Conservation (phyloP, 1,139 yeast genomes). For the Geotrichum cucujoidarum region DNA sequence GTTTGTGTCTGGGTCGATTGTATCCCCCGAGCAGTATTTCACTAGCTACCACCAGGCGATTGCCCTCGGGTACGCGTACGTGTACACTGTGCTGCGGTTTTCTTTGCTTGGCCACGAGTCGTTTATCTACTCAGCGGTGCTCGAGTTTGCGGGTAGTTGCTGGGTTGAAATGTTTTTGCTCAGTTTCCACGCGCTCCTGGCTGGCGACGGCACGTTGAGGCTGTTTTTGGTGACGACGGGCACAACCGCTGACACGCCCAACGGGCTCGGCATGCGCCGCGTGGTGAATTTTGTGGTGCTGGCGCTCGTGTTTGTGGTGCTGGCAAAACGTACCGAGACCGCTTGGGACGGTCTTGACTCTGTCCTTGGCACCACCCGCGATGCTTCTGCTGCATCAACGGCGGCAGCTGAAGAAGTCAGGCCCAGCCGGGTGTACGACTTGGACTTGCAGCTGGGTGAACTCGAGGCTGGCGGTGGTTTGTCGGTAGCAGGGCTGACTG, state of each 20-base stretch:
- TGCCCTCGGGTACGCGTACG: constrained; percentile 1
- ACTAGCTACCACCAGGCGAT: background rate
- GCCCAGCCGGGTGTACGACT: no score
- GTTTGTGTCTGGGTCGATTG: background rate
- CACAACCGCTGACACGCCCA: constrained; percentile 1
- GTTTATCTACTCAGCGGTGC: background rate
- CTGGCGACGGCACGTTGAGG: constrained; percentile 12
- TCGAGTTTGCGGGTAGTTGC: constrained; percentile 4
- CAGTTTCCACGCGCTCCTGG: constrained; percentile 8
- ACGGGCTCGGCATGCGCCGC: background rate
- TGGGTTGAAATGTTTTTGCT: constrained; percentile 12
- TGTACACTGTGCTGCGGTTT: constrained; percentile 1
- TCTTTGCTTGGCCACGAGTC: background rate
- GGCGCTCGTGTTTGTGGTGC: background rate
- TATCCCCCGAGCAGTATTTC: background rate
- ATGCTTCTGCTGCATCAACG: no score
- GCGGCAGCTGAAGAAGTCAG: no score
- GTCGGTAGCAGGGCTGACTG: no score
- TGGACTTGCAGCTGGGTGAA: no score
- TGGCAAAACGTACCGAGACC: background rate
- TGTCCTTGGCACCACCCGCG: no score
- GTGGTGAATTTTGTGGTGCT: constrained; percentile 1
- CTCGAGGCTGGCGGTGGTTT: no score
- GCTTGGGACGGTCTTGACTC: constrained; percentile 2
- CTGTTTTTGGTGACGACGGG: constrained; percentile 12